Evolutionary conservation across 2,329 filamentous ascomycete species (phyloP), one percentile per base, ranked within the genome.

Genomic region (Trichoderma koningii): DNA sequence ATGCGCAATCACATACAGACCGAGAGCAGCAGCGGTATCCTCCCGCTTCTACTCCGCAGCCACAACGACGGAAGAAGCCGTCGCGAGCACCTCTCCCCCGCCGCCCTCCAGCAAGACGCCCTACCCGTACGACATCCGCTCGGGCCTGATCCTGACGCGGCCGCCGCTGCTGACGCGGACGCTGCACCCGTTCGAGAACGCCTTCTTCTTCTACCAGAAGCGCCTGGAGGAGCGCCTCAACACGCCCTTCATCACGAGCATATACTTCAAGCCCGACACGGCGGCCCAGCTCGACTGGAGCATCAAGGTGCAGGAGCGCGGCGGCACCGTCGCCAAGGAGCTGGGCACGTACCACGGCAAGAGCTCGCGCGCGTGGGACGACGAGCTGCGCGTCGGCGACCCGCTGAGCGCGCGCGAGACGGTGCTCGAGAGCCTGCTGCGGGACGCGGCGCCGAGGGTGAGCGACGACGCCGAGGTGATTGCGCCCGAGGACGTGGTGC

Each of bases 151-250:
- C 70, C 87, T 99, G 68, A 95, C 93, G 52, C 92, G 95, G 30
- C 87, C 95, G 55, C 95, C 95, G 7, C 82, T 96, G 66, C 83
- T 99, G 72, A 98, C 95, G 28, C 89, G 91, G 70, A 83, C 89
- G 67, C 88, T 94, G 62, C 91, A 90, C 41, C 84, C 91, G 14
- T 98, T 99, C 78, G 95, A 99, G 78, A 90, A 92, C 74, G 85
- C 94, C 69, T 98, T 90, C 80, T 97, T 90, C 83, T 93, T 99
- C 76, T 99, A 99, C 81, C 95, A 99, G 81, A 94, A 94, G 72
- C 92, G 95, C 15, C 85, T 99, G 67, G 97, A 98, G 78, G 95
- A 99, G 82, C 91, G 95, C 50, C 84, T 97, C 60, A 88, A 89
- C 21, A 85, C 95, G 5, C 91, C 93, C 1, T 99, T 98, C 77